A percentile compares a stretch with the other conserved stretches of the same genome.
These are phyloP conservation scores for Gossypium schwendimanii DNA, from an alignment of 441 rosid species.

Conservation along the genomic window DNA sequence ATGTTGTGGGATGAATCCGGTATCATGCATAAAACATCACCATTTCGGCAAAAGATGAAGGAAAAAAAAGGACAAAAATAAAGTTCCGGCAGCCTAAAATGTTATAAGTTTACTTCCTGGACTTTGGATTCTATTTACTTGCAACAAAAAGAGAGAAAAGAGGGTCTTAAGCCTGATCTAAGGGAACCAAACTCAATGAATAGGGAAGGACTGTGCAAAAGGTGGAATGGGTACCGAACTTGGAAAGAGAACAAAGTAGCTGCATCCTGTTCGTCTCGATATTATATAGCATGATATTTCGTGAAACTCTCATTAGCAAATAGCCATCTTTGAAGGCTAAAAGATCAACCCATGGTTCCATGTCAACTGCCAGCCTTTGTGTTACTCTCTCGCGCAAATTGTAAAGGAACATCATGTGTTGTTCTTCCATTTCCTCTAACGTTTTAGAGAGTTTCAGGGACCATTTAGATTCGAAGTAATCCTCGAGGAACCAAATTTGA, in stretches of 20 bases:
- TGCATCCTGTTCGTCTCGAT: constrained; percentile 19
- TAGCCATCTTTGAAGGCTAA: constrained; percentile 33
- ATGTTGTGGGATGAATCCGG: too few species aligned
- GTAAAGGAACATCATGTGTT: constrained; percentile 17
- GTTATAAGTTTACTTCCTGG: neutral
- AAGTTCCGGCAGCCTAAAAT: neutral
- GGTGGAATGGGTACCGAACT: constrained; percentile 13
- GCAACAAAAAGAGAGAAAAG: neutral
- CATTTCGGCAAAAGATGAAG: neutral
- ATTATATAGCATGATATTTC: constrained; percentile 18
- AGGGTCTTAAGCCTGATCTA: neutral
- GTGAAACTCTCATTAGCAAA: constrained; percentile 22
- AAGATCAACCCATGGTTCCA: constrained; percentile 28
- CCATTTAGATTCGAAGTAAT: constrained; percentile 34
- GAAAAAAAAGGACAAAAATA: neutral
- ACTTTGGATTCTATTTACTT: neutral
- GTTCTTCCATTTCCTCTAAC: constrained; percentile 25
- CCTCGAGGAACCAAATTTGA: constrained; percentile 36
- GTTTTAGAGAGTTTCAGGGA: constrained; percentile 22
- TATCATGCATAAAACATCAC: neutral
- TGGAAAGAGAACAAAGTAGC: constrained; percentile 10
- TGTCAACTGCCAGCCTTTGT: neutral
- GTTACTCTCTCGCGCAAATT: constrained; percentile 16
- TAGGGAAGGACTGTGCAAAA: constrained; percentile 27
- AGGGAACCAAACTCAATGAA: constrained; percentile 29